Conservation (phyloP, 768 basidiomycete genomes). For the Rhodotorula paludigena region DNA sequence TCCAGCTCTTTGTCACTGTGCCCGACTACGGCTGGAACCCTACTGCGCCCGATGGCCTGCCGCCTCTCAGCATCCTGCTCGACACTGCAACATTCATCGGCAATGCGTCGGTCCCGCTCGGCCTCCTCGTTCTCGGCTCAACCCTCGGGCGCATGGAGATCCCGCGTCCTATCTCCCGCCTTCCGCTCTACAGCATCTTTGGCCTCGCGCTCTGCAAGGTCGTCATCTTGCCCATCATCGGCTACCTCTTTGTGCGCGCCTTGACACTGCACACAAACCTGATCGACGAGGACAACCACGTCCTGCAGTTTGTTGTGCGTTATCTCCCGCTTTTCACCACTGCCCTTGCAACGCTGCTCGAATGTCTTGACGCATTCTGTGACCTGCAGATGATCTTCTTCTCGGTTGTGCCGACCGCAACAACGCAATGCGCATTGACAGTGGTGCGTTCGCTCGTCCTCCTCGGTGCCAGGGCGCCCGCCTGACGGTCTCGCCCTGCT, state of each 20-base stretch:
- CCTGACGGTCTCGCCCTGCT: slow-evolving; percentile 48
- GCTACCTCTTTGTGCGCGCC: slow-evolving; percentile 57
- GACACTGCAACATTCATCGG: slow-evolving; percentile 61
- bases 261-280: slow-evolving; percentile 52
- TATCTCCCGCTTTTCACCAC: not conserved
- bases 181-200: slow-evolving; percentile 57
- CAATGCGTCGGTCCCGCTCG: slow-evolving; percentile 60
- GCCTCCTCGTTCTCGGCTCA: slow-evolving; percentile 61
- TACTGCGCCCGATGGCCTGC: slow-evolving; percentile 61
- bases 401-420: slow-evolving; percentile 6
- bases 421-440: slow-evolving; percentile 9
- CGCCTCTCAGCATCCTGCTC: slow-evolving; percentile 59
- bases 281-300: slow-evolving; percentile 56
- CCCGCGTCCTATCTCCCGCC: slow-evolving; percentile 31
- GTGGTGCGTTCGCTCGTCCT: not conserved
- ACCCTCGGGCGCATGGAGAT: slow-evolving; percentile 51
- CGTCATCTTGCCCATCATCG: slow-evolving; percentile 60
- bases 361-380: slow-evolving; percentile 51
- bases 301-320: slow-evolving; percentile 60
- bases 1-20: slow-evolving; percentile 4
- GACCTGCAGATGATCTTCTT: slow-evolving; percentile 10
- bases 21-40: slow-evolving; percentile 40
- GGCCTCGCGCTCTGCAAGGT: slow-evolving; percentile 58
- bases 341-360: too few relatives aligned
- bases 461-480: not conserved